A percentile compares a stretch with the other conserved stretches of the same genome.
Evolutionary conservation across 805 yeast species (phyloP).

Genomic region (Myxozyma nipponensis): DNA sequence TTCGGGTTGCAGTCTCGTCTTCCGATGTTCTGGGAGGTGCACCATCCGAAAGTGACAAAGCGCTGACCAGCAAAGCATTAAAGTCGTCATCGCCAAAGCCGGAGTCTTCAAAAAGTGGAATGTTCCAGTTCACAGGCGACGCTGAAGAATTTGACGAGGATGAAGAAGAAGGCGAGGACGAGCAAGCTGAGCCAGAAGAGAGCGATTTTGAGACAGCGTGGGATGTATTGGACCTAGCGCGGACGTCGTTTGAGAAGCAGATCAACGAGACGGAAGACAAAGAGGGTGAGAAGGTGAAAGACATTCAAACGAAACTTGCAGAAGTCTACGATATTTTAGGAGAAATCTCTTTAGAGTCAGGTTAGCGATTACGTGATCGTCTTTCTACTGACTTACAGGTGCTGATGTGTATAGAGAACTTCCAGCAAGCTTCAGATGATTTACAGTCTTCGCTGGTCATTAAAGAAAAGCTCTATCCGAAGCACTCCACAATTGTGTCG

Average conservation of each 20-base stretch:
- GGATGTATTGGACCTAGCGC: conserved; percentile 74
- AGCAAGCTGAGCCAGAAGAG: conserved; percentile 43
- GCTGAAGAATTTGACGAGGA: conserved; percentile 33
- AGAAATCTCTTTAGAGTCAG: conserved; percentile 80
- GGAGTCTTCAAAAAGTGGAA: conserved; percentile 24
- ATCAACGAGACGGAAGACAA: conserved; percentile 34
- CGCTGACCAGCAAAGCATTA: conserved; percentile 26
- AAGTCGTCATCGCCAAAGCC: conserved; percentile 30
- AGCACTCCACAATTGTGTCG: conserved; percentile 52
- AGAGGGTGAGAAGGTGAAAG: conserved; percentile 34
- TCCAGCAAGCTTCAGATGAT: conserved; percentile 71
- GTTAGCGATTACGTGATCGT: no score
- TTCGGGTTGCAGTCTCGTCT: conserved; percentile 67
- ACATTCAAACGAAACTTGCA: conserved; percentile 52
- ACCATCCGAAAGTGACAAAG: conserved; percentile 20
- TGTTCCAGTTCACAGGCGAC: conserved; percentile 28
- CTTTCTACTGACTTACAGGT: background rate
- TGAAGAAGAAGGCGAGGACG: conserved; percentile 33
- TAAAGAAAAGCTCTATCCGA: conserved; percentile 47
- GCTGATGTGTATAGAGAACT: conserved; percentile 51
- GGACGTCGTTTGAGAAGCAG: conserved; percentile 56
- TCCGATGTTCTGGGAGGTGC: conserved; percentile 71
- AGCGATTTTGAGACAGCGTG: conserved; percentile 83
- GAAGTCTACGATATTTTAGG: conserved; percentile 79
- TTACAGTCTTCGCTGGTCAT: conserved; percentile 55